A percentile compares a stretch with the other conserved stretches of the same genome.
Conservation (phyloP, 192 early-diverging fungal species). For the Coemansia sp. region DNA sequence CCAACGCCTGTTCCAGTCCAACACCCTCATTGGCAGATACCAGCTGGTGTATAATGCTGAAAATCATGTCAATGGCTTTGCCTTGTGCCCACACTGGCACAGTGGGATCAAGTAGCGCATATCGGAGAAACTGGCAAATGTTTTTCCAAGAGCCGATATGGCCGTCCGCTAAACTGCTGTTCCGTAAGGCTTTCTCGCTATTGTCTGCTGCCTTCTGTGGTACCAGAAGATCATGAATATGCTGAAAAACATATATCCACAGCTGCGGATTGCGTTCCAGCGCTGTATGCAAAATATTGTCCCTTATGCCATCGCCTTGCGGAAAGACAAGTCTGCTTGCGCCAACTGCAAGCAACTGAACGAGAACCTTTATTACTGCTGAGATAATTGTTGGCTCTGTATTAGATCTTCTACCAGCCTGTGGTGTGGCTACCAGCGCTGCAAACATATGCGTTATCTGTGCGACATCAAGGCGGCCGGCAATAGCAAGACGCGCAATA, state of each 20-base stretch:
- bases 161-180: background rate
- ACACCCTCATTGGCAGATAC: background rate
- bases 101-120: constrained; percentile 20
- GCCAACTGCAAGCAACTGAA: constrained; percentile 17
- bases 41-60: constrained; percentile 17
- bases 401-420: background rate
- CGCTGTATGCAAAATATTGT: constrained; percentile 19
- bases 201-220: background rate
- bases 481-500: constrained; percentile 7
- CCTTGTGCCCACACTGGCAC: constrained; percentile 36
- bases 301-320: constrained; percentile 5
- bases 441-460: constrained; percentile 13
- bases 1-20: constrained; percentile 4
- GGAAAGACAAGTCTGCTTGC: constrained; percentile 10
- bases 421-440: constrained; percentile 19
- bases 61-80: constrained; percentile 6
- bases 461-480: constrained; percentile 15
- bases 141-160: constrained; percentile 1
- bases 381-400: constrained; percentile 7
- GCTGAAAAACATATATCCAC: constrained; percentile 11
- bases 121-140: constrained; percentile 9
- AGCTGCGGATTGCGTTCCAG: constrained; percentile 23
- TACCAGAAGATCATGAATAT: background rate
- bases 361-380: constrained; percentile 11
- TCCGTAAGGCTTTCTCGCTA: constrained; percentile 1